These are phyloP conservation scores for Aspergillus puulaauensis DNA, from an alignment of 2,329 filamentous ascomycete species.

Conservation along the genomic window DNA sequence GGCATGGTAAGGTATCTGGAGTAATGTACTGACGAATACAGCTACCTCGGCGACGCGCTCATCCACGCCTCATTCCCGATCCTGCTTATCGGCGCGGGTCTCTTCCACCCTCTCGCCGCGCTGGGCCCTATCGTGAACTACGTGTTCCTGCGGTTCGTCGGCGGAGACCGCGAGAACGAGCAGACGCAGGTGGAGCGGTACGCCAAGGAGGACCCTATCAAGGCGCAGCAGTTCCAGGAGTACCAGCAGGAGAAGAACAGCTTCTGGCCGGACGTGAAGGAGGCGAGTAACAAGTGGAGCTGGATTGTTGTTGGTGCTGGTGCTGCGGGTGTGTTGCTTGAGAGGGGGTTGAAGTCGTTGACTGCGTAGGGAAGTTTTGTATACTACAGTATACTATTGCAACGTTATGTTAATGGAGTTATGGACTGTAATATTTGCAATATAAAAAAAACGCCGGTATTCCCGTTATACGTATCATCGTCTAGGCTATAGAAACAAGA, in stretches of 20 bases:
- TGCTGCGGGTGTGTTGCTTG: slow-evolving; percentile 49
- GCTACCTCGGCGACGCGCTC: slow-evolving; percentile 62
- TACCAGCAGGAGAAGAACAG: slow-evolving; percentile 58
- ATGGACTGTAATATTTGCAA: too few relatives aligned
- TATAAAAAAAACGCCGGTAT: too few relatives aligned
- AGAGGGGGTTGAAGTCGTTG: slow-evolving; percentile 32
- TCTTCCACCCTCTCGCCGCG: slow-evolving; percentile 55
- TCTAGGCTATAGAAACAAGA: too few relatives aligned
- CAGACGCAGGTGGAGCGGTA: slow-evolving; percentile 54
- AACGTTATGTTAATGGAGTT: too few relatives aligned
- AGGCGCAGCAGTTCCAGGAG: slow-evolving; percentile 53
- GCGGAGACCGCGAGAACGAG: slow-evolving; percentile 58
- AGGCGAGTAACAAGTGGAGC: slow-evolving; percentile 57
- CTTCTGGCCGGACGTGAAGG: slow-evolving; percentile 56
- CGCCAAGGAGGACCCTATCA: slow-evolving; percentile 49
- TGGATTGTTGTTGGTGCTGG: slow-evolving; percentile 55
- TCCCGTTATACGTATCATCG: too few relatives aligned
- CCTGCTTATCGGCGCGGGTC: slow-evolving; percentile 52
- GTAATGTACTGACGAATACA: slow-evolving; percentile 23
- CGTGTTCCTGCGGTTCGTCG: slow-evolving; percentile 56
- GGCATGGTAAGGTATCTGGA: not conserved
- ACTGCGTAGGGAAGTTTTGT: not conserved
- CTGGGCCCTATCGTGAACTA: slow-evolving; percentile 61
- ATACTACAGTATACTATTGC: too few relatives aligned
- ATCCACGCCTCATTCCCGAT: slow-evolving; percentile 61